Evolutionary conservation across 1,284 basidiomycete species (phyloP).

Genomic region (Fistulina hepatica): DNA sequence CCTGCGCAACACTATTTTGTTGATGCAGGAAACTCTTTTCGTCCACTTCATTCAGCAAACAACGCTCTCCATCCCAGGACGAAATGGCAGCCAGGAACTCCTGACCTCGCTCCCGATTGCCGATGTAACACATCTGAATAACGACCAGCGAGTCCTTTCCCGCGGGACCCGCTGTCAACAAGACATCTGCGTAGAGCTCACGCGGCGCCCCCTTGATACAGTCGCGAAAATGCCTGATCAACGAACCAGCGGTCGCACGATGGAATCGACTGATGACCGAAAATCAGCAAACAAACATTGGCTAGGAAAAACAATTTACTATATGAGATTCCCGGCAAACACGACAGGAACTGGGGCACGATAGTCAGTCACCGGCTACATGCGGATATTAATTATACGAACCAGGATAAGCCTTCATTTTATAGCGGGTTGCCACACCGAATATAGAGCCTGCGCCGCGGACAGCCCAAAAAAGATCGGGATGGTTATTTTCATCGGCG

Average conservation of each 20-base stretch:
- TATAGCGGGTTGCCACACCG: slow-evolving; percentile 81
- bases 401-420: slow-evolving; percentile 76
- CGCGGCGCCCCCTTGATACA: slow-evolving; percentile 81
- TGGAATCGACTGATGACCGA: slow-evolving; percentile 60
- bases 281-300: slow-evolving; percentile 5
- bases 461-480: slow-evolving; percentile 82
- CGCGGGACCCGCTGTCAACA: slow-evolving; percentile 79
- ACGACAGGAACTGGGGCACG: slow-evolving; percentile 42
- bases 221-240: slow-evolving; percentile 87
- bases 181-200: slow-evolving; percentile 80
- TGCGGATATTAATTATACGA: slow-evolving; percentile 19
- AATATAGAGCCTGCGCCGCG: slow-evolving; percentile 79
- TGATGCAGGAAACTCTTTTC: slow-evolving; percentile 83
- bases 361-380: slow-evolving; percentile 1
- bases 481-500: slow-evolving; percentile 53
- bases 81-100: slow-evolving; percentile 74
- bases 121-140: slow-evolving; percentile 83
- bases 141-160: slow-evolving; percentile 76
- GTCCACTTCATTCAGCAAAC: slow-evolving; percentile 78
- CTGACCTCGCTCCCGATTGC: slow-evolving; percentile 62
- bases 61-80: slow-evolving; percentile 75
- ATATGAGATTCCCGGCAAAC: slow-evolving; percentile 84
- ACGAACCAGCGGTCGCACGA: slow-evolving; percentile 69
- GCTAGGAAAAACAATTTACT: slow-evolving; percentile 36
- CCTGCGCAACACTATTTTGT: slow-evolving; percentile 84